Evolutionary conservation across 352 stramenopile genomes (phyloP).

Genomic region (Pythium folliculosum): DNA sequence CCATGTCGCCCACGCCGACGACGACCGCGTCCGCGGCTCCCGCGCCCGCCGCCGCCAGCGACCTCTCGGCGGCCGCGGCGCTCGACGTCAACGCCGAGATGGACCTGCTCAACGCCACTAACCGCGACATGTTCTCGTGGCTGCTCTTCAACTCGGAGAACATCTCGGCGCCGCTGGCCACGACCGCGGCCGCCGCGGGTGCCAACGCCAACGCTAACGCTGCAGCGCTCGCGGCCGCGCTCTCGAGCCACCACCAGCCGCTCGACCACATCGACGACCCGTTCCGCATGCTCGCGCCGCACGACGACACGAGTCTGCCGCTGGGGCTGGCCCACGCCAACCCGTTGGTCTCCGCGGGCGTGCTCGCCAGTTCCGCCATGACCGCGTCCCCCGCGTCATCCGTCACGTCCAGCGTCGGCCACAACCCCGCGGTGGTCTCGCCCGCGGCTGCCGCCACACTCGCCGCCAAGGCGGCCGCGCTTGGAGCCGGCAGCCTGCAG

Average conservation of each 20-base stretch:
- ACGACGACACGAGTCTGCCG: conserved; percentile 43
- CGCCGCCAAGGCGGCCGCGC: conserved; percentile 23
- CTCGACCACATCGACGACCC: conserved; percentile 48
- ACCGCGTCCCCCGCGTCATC: conserved; percentile 13
- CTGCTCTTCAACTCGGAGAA: conserved; percentile 87
- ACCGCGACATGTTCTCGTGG: conserved; percentile 87
- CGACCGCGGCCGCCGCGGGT: not conserved
- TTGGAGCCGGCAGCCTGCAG: conserved; percentile 9
- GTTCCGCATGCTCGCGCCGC: conserved; percentile 59
- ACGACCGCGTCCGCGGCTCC: conserved; percentile 19
- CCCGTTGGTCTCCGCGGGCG: conserved; percentile 12
- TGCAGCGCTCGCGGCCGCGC: conserved; percentile 14
- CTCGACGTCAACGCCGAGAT: conserved; percentile 53
- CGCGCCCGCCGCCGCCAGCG: conserved; percentile 15
- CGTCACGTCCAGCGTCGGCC: conserved; percentile 7
- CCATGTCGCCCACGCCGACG: conserved; percentile 27
- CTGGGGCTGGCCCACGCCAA: conserved; percentile 34
- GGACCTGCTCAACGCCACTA: conserved; percentile 66
- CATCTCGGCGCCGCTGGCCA: conserved; percentile 48
- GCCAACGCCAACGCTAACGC: conserved; percentile 20
- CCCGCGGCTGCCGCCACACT: conserved; percentile 20
- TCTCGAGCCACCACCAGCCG: conserved; percentile 33
- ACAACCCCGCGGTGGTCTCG: conserved; percentile 9
- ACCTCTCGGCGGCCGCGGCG: conserved; percentile 15
- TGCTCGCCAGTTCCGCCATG: conserved; percentile 13